Evolutionary conservation across 495 filamentous ascomycete species (phyloP).

Genomic region (Cladorrhinum samala): DNA sequence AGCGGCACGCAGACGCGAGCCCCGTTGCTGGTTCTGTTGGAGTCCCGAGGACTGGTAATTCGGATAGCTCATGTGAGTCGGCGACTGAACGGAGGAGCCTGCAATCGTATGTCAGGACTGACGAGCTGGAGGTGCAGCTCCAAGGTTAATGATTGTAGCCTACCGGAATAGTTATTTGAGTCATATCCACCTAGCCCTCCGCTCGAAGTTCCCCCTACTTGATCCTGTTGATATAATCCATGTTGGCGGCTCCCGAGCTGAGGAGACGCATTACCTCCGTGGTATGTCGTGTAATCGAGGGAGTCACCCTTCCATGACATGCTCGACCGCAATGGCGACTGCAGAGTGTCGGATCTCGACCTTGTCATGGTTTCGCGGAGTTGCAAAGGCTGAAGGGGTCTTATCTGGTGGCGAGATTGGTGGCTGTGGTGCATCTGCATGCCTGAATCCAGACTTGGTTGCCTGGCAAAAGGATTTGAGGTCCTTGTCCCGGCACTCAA

Average conservation of each 20-base stretch:
- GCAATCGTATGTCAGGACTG: slow-evolving; percentile 1
- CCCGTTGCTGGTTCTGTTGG: slow-evolving; percentile 36
- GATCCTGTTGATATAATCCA: slow-evolving; percentile 29
- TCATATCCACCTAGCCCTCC: slow-evolving; percentile 40
- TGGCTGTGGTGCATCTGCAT: slow-evolving; percentile 39
- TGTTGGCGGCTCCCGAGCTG: slow-evolving; percentile 39
- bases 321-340: slow-evolving; percentile 53
- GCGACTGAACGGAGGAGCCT: slow-evolving; percentile 44
- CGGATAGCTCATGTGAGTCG: slow-evolving; percentile 42
- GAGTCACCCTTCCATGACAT: slow-evolving; percentile 58
- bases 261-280: slow-evolving; percentile 36
- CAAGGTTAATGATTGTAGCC: slow-evolving; percentile 14
- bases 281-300: slow-evolving; percentile 48
- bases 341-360: slow-evolving; percentile 51
- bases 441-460: slow-evolving; percentile 42
- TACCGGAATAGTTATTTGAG: slow-evolving; percentile 47
- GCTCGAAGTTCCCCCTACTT: slow-evolving; percentile 17
- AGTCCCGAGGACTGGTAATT: slow-evolving; percentile 32
- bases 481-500: slow-evolving; percentile 44
- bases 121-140: neutral
- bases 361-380: slow-evolving; percentile 55
- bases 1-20: slow-evolving; percentile 41
- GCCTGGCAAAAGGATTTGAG: slow-evolving; percentile 50
- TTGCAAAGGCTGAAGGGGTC: slow-evolving; percentile 51
- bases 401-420: slow-evolving; percentile 35